Base-by-base conservation (phyloP, 208 protist species). In the Leishmania aethiopica region DNA sequence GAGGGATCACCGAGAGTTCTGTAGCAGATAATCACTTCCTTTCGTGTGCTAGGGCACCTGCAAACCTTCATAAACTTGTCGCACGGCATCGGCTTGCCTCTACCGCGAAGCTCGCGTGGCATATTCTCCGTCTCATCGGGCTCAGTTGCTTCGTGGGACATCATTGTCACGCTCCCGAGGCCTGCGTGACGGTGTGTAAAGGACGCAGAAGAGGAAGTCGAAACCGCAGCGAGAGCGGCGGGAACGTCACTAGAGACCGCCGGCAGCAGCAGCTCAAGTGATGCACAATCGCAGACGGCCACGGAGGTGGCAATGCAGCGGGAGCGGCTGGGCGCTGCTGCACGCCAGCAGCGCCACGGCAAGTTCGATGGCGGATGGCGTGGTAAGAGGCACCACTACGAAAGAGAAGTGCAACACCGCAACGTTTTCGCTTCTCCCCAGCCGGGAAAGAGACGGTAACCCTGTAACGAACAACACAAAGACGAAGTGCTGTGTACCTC, bases 1-100 rank as follows among this genome's bases (percentile, higher is more conserved):
- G 32, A 51, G 0, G 84, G 75, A 51, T 93, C 66, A n/a, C 92
- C 92, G 80, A 88, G 80, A 5, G 92, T 86, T 11, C 90, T 75
- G 85, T 95, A 97, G 89, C 88, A 96, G 42, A 95, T 84, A 15
- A 64, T 89, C 62, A 97, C 89, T 3, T 89, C 85, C 40, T 69
- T 66, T 25, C 83, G 82, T 7, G 88, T 93, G 86, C 77, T 92
- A 2, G 67, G 64, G 80, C 91, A 94, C 40, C 70, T 74, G 25
- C 94, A 87, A 47, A 94, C 86, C 25, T 67, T 81, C 22, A 86
- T 80, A 77, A 92, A 88, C 67, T 85, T 89, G 57, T 96, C 93
- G 17, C 86, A 77, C 8, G 90, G 86, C 37, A 87, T 74, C 35
- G 90, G 90, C 2, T 42, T 71, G 25, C 80, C 74, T 17, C 11